phyloP scores from a whole-genome alignment of 495 filamentous ascomycete genomes.

The Talaromyces borbonicus region DNA sequence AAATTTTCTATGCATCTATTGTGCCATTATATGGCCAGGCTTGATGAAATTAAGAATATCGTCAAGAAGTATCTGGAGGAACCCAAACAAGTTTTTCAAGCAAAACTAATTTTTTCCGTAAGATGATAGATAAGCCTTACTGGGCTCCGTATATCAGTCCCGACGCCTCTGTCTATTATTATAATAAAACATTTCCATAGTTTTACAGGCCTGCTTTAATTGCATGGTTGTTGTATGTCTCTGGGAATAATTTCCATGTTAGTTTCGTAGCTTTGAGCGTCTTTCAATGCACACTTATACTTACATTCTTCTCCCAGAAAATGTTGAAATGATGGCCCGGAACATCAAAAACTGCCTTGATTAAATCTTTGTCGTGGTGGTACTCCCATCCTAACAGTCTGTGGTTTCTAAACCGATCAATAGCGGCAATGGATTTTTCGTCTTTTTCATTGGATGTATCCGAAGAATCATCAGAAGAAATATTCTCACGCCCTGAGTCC shows the following conservation, averaged over 20 bases:
- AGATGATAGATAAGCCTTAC: too few species aligned
- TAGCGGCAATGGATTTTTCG: background rate
- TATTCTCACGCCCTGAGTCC: background rate
- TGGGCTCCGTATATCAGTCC: background rate
- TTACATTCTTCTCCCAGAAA: background rate
- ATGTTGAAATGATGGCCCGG: conserved; percentile 2
- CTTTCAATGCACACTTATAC: background rate
- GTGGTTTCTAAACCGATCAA: background rate
- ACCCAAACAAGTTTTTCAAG: too few species aligned
- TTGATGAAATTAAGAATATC: too few species aligned
- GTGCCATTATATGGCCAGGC: too few species aligned
- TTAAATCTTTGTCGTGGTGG: background rate
- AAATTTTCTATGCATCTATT: too few species aligned
- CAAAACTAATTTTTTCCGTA: too few species aligned
- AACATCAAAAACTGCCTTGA: background rate
- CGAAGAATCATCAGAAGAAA: background rate
- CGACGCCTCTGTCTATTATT: background rate
- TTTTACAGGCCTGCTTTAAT: background rate
- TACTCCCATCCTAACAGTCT: background rate
- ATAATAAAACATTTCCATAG: background rate
- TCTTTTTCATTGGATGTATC: background rate
- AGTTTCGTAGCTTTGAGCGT: background rate
- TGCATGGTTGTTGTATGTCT: background rate
- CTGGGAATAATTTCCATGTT: background rate
- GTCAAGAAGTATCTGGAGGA: too few species aligned